These are phyloP conservation scores for Bothriochloa decipiens DNA, from an alignment of 176 grass and related monocot genomes.

Conservation along the genomic window DNA sequence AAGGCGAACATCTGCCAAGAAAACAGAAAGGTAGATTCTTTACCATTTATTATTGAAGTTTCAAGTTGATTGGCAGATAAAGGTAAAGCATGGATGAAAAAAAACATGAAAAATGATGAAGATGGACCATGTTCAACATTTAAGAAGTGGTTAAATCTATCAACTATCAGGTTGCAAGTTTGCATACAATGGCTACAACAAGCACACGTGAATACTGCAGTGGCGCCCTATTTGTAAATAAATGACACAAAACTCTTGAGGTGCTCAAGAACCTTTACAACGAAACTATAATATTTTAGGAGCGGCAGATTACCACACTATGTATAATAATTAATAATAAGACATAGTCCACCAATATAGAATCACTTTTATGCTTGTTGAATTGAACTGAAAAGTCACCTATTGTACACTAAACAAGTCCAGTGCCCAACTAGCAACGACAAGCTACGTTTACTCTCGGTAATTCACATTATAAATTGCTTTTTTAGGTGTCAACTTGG, in stretches of 20 bases:
- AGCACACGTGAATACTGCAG: neutral
- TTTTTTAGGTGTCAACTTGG: neutral
- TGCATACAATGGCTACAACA: neutral
- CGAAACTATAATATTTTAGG: neutral
- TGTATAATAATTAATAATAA: too few relatives aligned
- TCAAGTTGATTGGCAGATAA: slow-evolving; percentile 25
- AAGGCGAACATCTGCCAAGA: slow-evolving; percentile 82
- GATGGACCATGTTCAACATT: neutral
- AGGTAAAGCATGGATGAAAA: slow-evolving; percentile 1
- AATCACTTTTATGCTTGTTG: neutral
- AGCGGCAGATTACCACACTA: too few relatives aligned
- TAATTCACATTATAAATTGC: neutral
- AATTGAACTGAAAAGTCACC: neutral
- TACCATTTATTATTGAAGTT: slow-evolving; percentile 18
- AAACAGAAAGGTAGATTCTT: slow-evolving; percentile 35
- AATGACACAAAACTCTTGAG: neutral
- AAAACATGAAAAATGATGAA: neutral
- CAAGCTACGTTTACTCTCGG: neutral
- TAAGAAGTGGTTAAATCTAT: neutral
- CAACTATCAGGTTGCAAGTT: neutral
- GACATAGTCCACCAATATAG: neutral
- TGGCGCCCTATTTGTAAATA: neutral
- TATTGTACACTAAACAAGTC: neutral
- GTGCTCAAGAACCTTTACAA: neutral
- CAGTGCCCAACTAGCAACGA: neutral